Conservation (phyloP, 352 stramenopile genomes). For the Phytopythium oedochilum region DNA sequence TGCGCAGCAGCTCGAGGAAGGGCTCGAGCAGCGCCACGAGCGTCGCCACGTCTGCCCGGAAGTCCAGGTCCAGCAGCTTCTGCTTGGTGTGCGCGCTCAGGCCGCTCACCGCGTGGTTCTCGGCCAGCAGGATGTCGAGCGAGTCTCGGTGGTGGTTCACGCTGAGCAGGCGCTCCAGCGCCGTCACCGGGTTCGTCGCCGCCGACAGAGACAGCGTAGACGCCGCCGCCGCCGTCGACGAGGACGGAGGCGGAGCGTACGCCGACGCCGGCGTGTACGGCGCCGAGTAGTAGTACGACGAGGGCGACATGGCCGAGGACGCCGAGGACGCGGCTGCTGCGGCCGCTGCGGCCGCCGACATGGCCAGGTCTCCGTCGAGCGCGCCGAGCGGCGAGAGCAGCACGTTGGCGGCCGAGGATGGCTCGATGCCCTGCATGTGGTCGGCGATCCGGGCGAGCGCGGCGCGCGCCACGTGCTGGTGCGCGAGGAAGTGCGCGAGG, state of each 20-base stretch:
- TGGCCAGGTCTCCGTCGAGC: slow-evolving; percentile 12
- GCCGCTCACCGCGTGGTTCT: slow-evolving; percentile 33
- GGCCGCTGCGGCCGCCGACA: not conserved
- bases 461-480: slow-evolving; percentile 34
- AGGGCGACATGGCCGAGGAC: not conserved
- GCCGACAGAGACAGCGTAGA: not conserved
- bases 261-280: not conserved
- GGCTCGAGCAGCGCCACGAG: slow-evolving; percentile 55
- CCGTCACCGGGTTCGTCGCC: slow-evolving; percentile 11
- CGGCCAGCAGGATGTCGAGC: slow-evolving; percentile 51
- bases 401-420: slow-evolving; percentile 11
- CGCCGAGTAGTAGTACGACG: slow-evolving; percentile 3
- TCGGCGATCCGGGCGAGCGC: slow-evolving; percentile 46
- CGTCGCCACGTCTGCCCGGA: slow-evolving; percentile 52
- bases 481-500: slow-evolving; percentile 36
- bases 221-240: not conserved
- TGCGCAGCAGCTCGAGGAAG: slow-evolving; percentile 67
- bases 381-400: slow-evolving; percentile 15
- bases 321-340: not conserved
- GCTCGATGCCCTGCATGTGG: slow-evolving; percentile 41
- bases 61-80: slow-evolving; percentile 35
- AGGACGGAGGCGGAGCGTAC: not conserved
- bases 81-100: slow-evolving; percentile 34
- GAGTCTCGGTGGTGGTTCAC: slow-evolving; percentile 52
- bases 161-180: slow-evolving; percentile 46